Evolutionary conservation across 306 rosid genomes (phyloP).

Genomic region (Acacia crassicarpa): DNA sequence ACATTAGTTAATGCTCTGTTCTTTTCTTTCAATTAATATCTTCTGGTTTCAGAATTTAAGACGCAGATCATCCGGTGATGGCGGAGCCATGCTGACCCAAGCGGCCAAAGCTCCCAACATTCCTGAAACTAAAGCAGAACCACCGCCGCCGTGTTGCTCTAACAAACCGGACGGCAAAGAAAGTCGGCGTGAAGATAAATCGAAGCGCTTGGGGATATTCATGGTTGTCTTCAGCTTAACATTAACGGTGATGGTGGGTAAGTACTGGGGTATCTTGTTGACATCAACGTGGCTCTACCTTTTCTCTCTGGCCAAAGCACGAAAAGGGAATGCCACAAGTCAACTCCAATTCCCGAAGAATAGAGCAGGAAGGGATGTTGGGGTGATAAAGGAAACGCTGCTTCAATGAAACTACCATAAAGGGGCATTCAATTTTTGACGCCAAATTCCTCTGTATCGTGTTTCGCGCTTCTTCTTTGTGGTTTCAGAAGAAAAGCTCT

Average conservation of each 20-base stretch:
- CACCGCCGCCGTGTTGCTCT: slow-evolving; percentile 17
- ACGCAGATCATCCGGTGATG: slow-evolving; percentile 11
- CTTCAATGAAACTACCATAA: slow-evolving; percentile 33
- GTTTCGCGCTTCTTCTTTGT: slow-evolving; percentile 24
- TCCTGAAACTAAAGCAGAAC: slow-evolving; percentile 15
- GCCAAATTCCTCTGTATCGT: slow-evolving; percentile 31
- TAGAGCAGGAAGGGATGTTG: slow-evolving; percentile 10
- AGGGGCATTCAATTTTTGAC: slow-evolving; percentile 35
- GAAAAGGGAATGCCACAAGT: neutral
- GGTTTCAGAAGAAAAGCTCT: slow-evolving; percentile 25
- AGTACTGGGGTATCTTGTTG: slow-evolving; percentile 43
- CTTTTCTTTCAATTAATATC: neutral
- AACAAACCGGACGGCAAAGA: neutral
- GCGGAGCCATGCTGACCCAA: neutral
- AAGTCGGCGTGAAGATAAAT: neutral
- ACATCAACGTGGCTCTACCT: slow-evolving; percentile 51
- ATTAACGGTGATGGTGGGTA: slow-evolving; percentile 57
- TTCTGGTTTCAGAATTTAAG: slow-evolving; percentile 40
- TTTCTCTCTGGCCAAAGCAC: slow-evolving; percentile 20
- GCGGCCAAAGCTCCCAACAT: neutral
- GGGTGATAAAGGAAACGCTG: slow-evolving; percentile 35
- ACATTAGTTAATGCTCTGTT: neutral
- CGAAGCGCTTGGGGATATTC: slow-evolving; percentile 26
- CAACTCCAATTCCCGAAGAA: slow-evolving; percentile 3
- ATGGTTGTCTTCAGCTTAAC: slow-evolving; percentile 53